Conservation (phyloP, 2,329 filamentous ascomycete genomes). For the Alternaria hordeiaustralica region DNA sequence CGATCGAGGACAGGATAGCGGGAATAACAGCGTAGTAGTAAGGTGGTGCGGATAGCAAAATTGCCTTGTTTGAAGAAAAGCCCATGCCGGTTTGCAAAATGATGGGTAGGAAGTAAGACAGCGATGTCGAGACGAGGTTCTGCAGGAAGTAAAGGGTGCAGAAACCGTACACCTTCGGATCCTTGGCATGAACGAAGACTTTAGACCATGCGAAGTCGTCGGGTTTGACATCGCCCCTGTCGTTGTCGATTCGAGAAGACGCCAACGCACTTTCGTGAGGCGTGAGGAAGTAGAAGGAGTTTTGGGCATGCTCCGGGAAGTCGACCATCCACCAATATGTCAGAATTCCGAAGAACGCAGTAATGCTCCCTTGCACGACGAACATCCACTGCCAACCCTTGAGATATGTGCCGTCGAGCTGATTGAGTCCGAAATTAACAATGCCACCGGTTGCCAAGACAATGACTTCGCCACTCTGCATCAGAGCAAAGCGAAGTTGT, state of each 20-base stretch:
- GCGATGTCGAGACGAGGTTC: slow-evolving; percentile 69
- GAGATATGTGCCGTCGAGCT: slow-evolving; percentile 63
- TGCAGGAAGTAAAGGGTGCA: slow-evolving; percentile 69
- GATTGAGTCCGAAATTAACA: slow-evolving; percentile 73
- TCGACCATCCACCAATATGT: slow-evolving; percentile 76
- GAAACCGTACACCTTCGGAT: slow-evolving; percentile 70
- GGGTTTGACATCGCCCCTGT: slow-evolving; percentile 65
- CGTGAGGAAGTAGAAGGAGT: slow-evolving; percentile 65
- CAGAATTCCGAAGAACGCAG: slow-evolving; percentile 62
- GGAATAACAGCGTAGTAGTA: slow-evolving; percentile 72
- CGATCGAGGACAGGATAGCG: slow-evolving; percentile 66
- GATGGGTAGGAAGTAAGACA: slow-evolving; percentile 70
- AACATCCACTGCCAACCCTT: slow-evolving; percentile 72
- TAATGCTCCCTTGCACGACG: slow-evolving; percentile 62
- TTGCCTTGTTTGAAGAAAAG: slow-evolving; percentile 53
- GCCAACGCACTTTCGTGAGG: slow-evolving; percentile 63
- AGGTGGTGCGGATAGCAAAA: slow-evolving; percentile 69
- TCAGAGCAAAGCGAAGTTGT: slow-evolving; percentile 69
- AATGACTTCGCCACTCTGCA: slow-evolving; percentile 69
- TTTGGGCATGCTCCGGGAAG: slow-evolving; percentile 67
- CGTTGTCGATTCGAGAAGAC: slow-evolving; percentile 63
- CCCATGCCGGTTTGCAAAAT: slow-evolving; percentile 61
- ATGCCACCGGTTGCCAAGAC: slow-evolving; percentile 70
- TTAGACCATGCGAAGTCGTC: slow-evolving; percentile 64
- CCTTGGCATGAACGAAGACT: slow-evolving; percentile 63